Conservation (phyloP, 169 alveolate genomes). For the Plasmodium vivax region DNA sequence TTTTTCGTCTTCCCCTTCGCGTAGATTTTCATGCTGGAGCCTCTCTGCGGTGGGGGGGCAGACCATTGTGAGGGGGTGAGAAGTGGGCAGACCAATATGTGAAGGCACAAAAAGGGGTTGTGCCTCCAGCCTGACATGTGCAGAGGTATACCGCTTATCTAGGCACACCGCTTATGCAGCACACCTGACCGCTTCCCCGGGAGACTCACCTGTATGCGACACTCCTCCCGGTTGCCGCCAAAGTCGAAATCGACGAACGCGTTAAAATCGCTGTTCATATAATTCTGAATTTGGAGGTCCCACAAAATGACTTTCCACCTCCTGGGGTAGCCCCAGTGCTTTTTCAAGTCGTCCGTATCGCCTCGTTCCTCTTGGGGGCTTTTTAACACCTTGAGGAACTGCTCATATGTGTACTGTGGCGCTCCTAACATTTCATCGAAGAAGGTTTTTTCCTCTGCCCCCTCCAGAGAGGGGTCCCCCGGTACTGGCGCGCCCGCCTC, state of each 20-base stretch:
- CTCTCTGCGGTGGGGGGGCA: constrained; percentile 51
- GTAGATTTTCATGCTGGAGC: constrained; percentile 79
- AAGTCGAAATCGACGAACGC: constrained; percentile 84
- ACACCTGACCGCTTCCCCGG: neutral
- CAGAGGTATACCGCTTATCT: too few species aligned
- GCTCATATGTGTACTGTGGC: constrained; percentile 81
- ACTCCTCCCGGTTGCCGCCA: constrained; percentile 84
- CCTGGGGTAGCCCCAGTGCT: constrained; percentile 84
- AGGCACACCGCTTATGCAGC: neutral
- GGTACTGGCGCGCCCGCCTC: constrained; percentile 3
- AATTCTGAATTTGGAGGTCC: constrained; percentile 80
- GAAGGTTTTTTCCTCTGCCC: constrained; percentile 73
- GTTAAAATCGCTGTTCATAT: constrained; percentile 77
- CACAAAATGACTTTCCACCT: constrained; percentile 82
- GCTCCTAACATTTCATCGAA: constrained; percentile 81
- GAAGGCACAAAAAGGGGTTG: neutral
- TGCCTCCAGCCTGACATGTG: neutral
- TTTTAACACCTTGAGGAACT: constrained; percentile 79
- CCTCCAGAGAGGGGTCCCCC: constrained; percentile 13
- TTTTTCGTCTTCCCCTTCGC: constrained; percentile 85
- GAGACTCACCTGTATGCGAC: constrained; percentile 77
- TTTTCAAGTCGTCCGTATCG: constrained; percentile 77
- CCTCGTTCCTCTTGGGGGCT: constrained; percentile 80
- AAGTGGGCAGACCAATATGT: neutral
- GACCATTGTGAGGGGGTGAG: neutral